Conservation (phyloP, 352 stramenopile genomes). For the Globisporangium cystogenes region DNA sequence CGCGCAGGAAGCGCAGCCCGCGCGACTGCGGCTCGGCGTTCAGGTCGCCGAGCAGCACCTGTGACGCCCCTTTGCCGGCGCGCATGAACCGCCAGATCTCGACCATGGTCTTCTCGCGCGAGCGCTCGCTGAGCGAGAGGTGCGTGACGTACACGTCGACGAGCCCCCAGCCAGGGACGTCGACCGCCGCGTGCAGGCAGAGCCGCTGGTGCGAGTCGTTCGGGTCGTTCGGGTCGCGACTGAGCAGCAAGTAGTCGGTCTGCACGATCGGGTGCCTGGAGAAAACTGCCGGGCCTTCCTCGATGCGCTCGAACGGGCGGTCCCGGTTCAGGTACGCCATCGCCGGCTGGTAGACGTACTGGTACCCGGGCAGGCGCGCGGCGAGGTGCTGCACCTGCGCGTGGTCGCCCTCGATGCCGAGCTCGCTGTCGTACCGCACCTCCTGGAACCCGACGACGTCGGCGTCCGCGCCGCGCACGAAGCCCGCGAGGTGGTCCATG, state of each 20-base stretch:
- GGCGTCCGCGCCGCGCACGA: conserved; percentile 43
- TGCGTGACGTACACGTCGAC: conserved; percentile 88
- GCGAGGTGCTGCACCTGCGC: conserved; percentile 77
- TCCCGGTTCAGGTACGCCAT: conserved; percentile 79
- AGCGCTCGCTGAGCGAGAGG: conserved; percentile 72
- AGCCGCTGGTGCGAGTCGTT: conserved; percentile 83
- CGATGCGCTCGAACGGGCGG: conserved; percentile 64
- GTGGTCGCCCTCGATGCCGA: conserved; percentile 53
- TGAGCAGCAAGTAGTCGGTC: conserved; percentile 79
- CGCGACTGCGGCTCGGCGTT: conserved; percentile 84
- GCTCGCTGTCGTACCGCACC: conserved; percentile 78
- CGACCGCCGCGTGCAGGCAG: conserved; percentile 73
- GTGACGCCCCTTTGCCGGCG: conserved; percentile 45
- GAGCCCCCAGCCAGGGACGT: conserved; percentile 51
- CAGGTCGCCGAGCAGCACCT: conserved; percentile 80
- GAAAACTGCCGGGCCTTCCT: conserved; percentile 80
- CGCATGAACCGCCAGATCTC: conserved; percentile 84
- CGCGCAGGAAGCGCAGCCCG: conserved; percentile 75
- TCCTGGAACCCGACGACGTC: conserved; percentile 86
- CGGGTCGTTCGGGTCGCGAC: conserved; percentile 71
- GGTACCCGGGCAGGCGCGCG: conserved; percentile 51
- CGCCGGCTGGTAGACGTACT: conserved; percentile 83
- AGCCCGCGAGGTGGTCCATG: conserved; percentile 59
- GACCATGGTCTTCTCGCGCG: conserved; percentile 66
- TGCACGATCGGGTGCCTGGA: conserved; percentile 75